Base-by-base conservation (phyloP, 2,329 filamentous ascomycete genomes). In the Nigrospora osmanthi region DNA sequence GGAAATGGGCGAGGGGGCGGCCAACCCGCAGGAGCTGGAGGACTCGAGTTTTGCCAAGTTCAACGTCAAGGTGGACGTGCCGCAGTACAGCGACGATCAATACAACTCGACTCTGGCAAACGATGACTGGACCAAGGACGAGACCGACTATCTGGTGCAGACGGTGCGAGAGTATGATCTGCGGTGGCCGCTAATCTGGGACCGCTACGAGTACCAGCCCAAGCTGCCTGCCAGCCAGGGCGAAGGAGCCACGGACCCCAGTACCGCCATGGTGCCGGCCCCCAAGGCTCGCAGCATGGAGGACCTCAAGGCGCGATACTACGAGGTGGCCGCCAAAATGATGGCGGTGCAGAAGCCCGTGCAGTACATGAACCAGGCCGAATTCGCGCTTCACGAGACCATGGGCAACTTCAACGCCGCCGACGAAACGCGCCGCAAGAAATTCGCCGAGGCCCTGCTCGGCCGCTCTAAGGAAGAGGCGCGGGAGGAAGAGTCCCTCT, bases 291-390 rank as follows among this genome's bases (percentile, higher is more conserved):
- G 93, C 36, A 83, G 80, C 2, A 81, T 96, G 73, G 93, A 98
- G 62, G 89, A 95, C 49, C 71, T 98, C 49, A 98, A 98, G 64
- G 78, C 83, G 14, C 80, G 93, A 43, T 97, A 95, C 67, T 98
- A 97, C 65, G 80, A 83, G 44, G 80, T 97, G 33, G 87, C 86
- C 2, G 85, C 87, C 10, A 86, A 82, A 57, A 84, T 93, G 72
- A 87, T 95, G 73, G 82, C 84, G 2, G 70, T 88, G 7, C 79
- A 88, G 55, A 90, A 87, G 47, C 87, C 88, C 0, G 80, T 86
- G 0, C 84, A 87, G 49, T 87, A 81, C 62, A 97, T 98, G 93
- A 89, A 87, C 19, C 81, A 84, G 35, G 73, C 85, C 3, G 90
- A 98, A 61, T 95, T 88, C 61, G 78, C 78, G 35, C 71, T 87